These are phyloP conservation scores for Cladosporium sp. DNA, from an alignment of 2,329 filamentous ascomycete genomes.

Conservation along the genomic window DNA sequence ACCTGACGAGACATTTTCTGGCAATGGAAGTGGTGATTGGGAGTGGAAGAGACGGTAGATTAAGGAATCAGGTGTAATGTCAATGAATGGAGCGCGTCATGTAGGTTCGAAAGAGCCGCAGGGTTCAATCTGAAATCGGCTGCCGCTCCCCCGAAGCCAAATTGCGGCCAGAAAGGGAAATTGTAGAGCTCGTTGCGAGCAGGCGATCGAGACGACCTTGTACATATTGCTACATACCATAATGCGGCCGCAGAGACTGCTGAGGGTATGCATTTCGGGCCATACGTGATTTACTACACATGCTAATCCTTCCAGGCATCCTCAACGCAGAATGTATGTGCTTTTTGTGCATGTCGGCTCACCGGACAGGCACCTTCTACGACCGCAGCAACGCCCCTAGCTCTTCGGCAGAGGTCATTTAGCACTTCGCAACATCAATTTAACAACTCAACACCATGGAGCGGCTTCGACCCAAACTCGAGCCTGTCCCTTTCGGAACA, in stretches of 20 bases:
- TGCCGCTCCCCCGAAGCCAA: conserved; percentile 8
- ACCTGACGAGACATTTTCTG: conserved; percentile 26
- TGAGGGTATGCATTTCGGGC: conserved; percentile 20
- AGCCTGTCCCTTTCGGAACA: conserved; percentile 21
- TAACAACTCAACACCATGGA: background rate
- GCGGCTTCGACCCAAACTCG: conserved; percentile 20
- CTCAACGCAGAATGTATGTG: conserved; percentile 28
- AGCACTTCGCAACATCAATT: background rate
- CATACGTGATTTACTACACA: background rate
- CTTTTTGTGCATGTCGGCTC: conserved; percentile 31
- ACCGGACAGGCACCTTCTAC: conserved; percentile 18
- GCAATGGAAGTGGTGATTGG: background rate
- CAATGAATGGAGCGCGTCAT: conserved; percentile 1
- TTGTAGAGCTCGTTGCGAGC: background rate
- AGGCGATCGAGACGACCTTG: background rate
- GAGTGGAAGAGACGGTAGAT: background rate
- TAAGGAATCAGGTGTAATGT: background rate
- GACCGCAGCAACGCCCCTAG: background rate
- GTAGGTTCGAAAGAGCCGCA: background rate
- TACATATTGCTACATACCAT: background rate
- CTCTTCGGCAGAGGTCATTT: conserved; percentile 2
- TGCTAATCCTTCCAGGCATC: conserved; percentile 13
- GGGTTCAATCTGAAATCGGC: too few species aligned
- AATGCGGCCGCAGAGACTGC: conserved; percentile 27
- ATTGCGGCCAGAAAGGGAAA: conserved; percentile 4